Evolutionary conservation across 129 eudicot species (phyloP), one percentile per base, ranked within the genome.

Genomic region (Sambucus nigra): DNA sequence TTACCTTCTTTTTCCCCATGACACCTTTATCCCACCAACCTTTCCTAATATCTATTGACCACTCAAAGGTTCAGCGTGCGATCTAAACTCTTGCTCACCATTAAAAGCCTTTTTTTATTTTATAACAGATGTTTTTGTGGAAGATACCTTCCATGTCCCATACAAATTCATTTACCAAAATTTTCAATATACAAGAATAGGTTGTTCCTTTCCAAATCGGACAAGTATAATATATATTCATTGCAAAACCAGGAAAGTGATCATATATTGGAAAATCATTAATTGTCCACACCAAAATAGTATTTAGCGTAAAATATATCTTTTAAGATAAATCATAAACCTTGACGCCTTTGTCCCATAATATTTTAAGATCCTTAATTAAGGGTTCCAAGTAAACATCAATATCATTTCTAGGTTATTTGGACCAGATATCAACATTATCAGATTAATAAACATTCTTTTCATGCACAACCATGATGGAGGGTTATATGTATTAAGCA

Each of bases 381-480:
- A 48, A 18, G 14, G 53, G 53, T 13, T 48, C 11, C 53, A 48
- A 20, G 19, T 16, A 3, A 5, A 48, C 25, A n/a, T n/a, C n/a
- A n/a, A n/a, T n/a, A n/a, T n/a, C n/a, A n/a, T n/a, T n/a, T n/a
- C n/a, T n/a, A n/a, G n/a, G n/a, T n/a, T n/a, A n/a, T n/a, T n/a
- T n/a, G n/a, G n/a, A n/a, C n/a, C n/a, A n/a, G n/a, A 52, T 29
- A 47, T 44, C 16, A 46, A 25, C 13, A 26, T 13, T 2, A 25
- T 5, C 40, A 46, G 15, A 39, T 22, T 60, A 15, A 45, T 44
- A 17, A 6, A 25, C 13, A 2, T 22, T 13, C 42, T n/a, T 16
- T 44, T 60, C 42, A 44, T 46, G 55, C 55, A 60, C 16, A 44
- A 44, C 41, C 55, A 60, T 9, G 66, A 44, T 13, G 55, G 55